A percentile compares a stretch with the other conserved stretches of the same genome.
These are phyloP conservation scores for Cyclostephanos invisitatus DNA, from an alignment of 108 stramenopile genomes.

Conservation along the genomic window DNA sequence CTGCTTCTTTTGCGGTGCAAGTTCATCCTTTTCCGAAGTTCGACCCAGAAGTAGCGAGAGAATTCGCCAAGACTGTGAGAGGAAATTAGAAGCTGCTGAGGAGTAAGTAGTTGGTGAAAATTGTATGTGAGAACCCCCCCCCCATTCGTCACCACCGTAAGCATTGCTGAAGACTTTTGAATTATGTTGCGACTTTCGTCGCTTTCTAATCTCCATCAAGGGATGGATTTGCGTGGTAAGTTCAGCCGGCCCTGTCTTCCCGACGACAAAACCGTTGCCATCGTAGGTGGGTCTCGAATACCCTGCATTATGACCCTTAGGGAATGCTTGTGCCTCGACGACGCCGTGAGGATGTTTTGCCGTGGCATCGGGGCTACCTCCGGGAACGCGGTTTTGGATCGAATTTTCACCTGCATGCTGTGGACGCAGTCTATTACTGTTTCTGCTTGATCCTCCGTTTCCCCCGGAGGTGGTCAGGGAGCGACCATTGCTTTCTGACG, in stretches of 20 bases:
- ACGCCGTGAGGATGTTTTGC: neutral
- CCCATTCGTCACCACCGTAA: constrained; percentile 16
- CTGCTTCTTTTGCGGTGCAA: constrained; percentile 14
- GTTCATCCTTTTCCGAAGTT: constrained; percentile 18
- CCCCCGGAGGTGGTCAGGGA: neutral
- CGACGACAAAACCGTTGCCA: constrained; percentile 3
- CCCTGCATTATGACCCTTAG: constrained; percentile 13
- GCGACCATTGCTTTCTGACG: constrained; percentile 3
- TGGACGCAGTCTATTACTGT: constrained; percentile 10
- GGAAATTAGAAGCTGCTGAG: constrained; percentile 6
- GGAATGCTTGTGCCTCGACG: neutral
- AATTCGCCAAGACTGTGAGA: constrained; percentile 20
- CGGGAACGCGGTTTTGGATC: constrained; percentile 18
- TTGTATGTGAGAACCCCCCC: neutral
- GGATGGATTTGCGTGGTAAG: constrained; percentile 36
- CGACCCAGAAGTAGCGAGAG: constrained; percentile 30
- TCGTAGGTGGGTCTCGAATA: neutral
- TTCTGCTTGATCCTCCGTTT: neutral
- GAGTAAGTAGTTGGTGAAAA: constrained; percentile 3
- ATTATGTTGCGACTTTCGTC: neutral
- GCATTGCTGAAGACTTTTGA: neutral
- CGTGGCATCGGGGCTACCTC: constrained; percentile 3
- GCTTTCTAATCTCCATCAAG: constrained; percentile 20
- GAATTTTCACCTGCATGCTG: constrained; percentile 2
- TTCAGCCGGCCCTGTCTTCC: constrained; percentile 28